Evolutionary conservation across 2,329 filamentous ascomycete species (phyloP).

Genomic region (Alternaria angustiovoidea): DNA sequence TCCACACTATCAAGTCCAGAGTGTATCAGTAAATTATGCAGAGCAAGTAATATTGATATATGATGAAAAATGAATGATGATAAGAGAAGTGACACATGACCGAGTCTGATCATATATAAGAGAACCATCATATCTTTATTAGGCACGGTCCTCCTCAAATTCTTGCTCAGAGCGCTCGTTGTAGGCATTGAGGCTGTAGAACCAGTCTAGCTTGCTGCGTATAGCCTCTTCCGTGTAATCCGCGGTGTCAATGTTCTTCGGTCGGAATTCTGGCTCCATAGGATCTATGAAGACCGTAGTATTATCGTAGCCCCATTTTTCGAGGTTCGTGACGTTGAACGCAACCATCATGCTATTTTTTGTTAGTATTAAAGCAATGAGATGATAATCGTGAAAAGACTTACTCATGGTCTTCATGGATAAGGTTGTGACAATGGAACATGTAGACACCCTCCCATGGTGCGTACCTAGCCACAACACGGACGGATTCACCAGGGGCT

Average conservation of each 20-base stretch:
- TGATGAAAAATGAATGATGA: neutral
- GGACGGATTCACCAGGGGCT: conserved; percentile 54
- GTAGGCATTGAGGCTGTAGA: conserved; percentile 44
- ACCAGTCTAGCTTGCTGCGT: conserved; percentile 39
- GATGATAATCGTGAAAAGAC: conserved; percentile 1
- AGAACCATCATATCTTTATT: neutral
- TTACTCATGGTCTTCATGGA: conserved; percentile 55
- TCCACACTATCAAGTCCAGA: neutral
- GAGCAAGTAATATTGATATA: neutral
- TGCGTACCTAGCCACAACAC: conserved; percentile 41
- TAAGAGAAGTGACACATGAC: neutral
- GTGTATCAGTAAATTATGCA: neutral
- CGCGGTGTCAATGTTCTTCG: conserved; percentile 30
- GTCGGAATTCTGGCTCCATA: conserved; percentile 39
- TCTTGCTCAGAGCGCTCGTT: conserved; percentile 18
- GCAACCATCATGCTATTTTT: conserved; percentile 51
- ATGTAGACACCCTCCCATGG: conserved; percentile 60
- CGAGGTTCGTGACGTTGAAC: conserved; percentile 54
- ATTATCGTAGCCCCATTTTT: conserved; percentile 44
- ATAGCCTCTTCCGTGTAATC: conserved; percentile 41
- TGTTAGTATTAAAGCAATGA: conserved; percentile 7
- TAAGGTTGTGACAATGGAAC: conserved; percentile 58
- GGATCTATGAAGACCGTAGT: conserved; percentile 45
- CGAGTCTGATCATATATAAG: neutral
- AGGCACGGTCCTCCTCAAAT: neutral